phyloP scores from a whole-genome alignment of 768 basidiomycete species.

The Pulveroboletus frians region DNA sequence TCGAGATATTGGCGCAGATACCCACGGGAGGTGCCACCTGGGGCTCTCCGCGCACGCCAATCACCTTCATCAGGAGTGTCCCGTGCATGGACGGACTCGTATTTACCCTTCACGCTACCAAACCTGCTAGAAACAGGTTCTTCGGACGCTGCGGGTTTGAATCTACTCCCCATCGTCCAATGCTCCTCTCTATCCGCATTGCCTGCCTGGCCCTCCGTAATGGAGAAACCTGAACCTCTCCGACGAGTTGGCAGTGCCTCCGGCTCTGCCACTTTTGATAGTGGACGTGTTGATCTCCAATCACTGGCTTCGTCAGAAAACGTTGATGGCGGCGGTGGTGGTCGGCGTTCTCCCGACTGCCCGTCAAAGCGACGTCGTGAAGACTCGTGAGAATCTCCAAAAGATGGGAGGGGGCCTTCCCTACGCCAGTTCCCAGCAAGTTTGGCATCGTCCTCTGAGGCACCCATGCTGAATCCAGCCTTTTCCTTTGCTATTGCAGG shows the following conservation, averaged over 20 bases:
- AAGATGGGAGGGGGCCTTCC: conserved; percentile 76
- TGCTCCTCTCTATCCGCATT: conserved; percentile 74
- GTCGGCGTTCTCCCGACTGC: conserved; percentile 38
- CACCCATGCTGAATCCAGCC: conserved; percentile 45
- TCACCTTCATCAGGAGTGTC: conserved; percentile 57
- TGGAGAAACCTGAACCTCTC: conserved; percentile 53
- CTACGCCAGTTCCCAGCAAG: conserved; percentile 84
- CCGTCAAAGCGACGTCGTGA: conserved; percentile 68
- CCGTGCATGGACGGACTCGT: conserved; percentile 51
- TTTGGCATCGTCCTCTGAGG: conserved; percentile 67
- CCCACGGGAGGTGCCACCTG: conserved; percentile 61
- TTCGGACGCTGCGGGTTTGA: conserved; percentile 49
- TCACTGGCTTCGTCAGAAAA: conserved; percentile 60
- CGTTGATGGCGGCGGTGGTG: conserved; percentile 37
- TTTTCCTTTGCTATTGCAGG: conserved; percentile 67
- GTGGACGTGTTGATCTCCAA: conserved; percentile 61
- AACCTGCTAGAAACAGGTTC: conserved; percentile 37
- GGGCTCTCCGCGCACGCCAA: conserved; percentile 57
- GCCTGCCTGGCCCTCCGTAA: conserved; percentile 38
- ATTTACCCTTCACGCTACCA: conserved; percentile 44
- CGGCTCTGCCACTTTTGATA: conserved; percentile 39
- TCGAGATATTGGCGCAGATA: conserved; percentile 23
- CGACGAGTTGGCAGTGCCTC: conserved; percentile 48
- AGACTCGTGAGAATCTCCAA: conserved; percentile 54
- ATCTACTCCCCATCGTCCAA: conserved; percentile 73